Base-by-base conservation (phyloP, 2,329 filamentous ascomycete species). In the Trichoderma asperellum region DNA sequence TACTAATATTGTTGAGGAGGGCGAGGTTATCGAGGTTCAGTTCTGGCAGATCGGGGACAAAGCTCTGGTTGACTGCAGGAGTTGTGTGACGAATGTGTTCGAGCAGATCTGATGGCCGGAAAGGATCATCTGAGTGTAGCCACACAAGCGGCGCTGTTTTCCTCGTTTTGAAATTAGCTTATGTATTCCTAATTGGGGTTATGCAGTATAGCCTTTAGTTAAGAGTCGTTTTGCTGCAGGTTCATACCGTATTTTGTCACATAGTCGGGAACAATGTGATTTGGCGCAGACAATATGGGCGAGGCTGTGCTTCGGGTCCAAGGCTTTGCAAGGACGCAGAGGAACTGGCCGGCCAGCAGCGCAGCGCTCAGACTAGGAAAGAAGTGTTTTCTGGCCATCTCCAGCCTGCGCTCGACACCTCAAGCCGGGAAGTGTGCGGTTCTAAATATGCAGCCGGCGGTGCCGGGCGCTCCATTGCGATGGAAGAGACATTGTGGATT, bases 71-170 rank as follows among this genome's bases (percentile, higher is more conserved):
- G 52, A 56, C 37, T 14, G 52, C 18, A 12, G 62, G 62, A 37
- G 49, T 56, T 29, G 62, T 65, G n/a, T 65, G 62, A 32, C 24
- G 62, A 12, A 65, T 43, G 8, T 65, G 62, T 34, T 65, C 34
- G 35, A 65, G 62, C 49, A 65, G 16, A 52, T 65, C 62, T 32
- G 62, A 24, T 10, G 62, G 62, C 29, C 62, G 62, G 21, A 65
- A 65, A 4, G 62, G 62, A 6, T 65, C 62, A 16, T 65, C 62
- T 14, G 62, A 65, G 35, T 65, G 62, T 21, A 65, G 52, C 62
- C 62, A 65, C 0, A 65, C 62, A 12, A 65, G 49, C 24, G 62
- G 62, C n/a, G 62, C 62, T 65, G 27, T 34, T n/a, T n/a, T 29
- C 37, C 47, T 12, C 24, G 40, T 2, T 32, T 24, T 10, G 18